Conservation (phyloP, 2,329 filamentous ascomycete species). For the Pleomassaria siparia region DNA sequence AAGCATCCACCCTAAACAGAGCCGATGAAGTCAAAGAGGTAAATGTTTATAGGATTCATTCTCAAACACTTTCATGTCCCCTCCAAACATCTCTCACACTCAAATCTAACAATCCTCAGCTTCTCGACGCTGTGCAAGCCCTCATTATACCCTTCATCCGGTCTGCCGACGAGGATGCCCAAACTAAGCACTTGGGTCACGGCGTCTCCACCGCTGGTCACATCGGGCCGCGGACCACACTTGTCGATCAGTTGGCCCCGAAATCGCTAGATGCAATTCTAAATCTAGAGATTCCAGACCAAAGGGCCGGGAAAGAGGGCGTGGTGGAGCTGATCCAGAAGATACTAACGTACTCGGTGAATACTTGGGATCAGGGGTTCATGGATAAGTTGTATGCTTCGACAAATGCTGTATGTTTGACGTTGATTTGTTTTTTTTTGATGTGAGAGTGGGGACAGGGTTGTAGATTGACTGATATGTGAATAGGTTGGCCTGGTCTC, state of each 20-base stretch:
- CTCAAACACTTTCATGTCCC: constrained; percentile 1
- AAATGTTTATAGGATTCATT: constrained; percentile 10
- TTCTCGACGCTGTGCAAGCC: constrained; percentile 66
- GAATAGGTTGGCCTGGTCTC: constrained; percentile 74
- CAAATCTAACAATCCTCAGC: constrained; percentile 47
- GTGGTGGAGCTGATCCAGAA: constrained; percentile 59
- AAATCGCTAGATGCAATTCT: constrained; percentile 47
- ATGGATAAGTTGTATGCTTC: constrained; percentile 93
- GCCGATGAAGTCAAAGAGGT: constrained; percentile 44
- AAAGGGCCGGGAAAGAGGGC: constrained; percentile 45
- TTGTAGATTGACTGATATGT: neutral
- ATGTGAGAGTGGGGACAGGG: neutral
- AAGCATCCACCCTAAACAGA: constrained; percentile 24
- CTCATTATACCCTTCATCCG: constrained; percentile 72
- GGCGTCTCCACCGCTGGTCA: constrained; percentile 65
- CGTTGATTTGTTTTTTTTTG: neutral
- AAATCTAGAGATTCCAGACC: constrained; percentile 38
- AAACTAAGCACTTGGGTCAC: constrained; percentile 57
- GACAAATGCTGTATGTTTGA: constrained; percentile 69
- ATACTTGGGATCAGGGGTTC: constrained; percentile 98
- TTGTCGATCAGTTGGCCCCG: constrained; percentile 50
- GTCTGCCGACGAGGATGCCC: constrained; percentile 66
- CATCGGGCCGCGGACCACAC: constrained; percentile 47
- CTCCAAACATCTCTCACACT: neutral
- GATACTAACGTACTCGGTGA: constrained; percentile 83